These are phyloP conservation scores for Trichoderma sp. DNA, from an alignment of 2,329 filamentous ascomycete species.

Conservation along the genomic window DNA sequence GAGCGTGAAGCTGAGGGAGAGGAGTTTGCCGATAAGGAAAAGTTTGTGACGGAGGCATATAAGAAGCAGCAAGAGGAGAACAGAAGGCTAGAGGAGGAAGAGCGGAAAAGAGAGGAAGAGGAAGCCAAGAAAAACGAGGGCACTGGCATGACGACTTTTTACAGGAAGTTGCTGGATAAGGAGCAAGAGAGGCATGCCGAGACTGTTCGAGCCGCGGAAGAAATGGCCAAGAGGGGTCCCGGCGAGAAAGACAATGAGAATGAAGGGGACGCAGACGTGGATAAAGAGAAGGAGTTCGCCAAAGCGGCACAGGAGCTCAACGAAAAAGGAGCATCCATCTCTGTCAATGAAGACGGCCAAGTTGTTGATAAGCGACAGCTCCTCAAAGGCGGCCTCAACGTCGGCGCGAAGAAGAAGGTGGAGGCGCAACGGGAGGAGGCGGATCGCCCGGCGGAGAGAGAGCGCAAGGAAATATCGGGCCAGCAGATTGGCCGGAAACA, in stretches of 20 bases:
- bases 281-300: constrained; percentile 59
- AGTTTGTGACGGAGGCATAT: constrained; percentile 83
- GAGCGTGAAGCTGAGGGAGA: constrained; percentile 81
- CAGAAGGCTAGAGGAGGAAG: constrained; percentile 68
- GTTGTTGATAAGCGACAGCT: constrained; percentile 84
- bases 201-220: constrained; percentile 66
- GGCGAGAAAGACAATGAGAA: constrained; percentile 32
- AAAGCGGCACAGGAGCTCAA: constrained; percentile 70
- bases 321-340: constrained; percentile 60
- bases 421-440: constrained; percentile 32
- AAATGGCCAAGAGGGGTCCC: constrained; percentile 48
- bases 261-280: constrained; percentile 42
- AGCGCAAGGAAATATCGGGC: constrained; percentile 44
- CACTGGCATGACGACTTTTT: constrained; percentile 77
- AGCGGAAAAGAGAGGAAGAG: constrained; percentile 64
- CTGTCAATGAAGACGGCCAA: constrained; percentile 79
- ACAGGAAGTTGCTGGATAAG: constrained; percentile 70
- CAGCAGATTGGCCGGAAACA: constrained; percentile 55
- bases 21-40: constrained; percentile 79
- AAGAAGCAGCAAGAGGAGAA: constrained; percentile 80
- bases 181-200: constrained; percentile 71
- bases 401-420: constrained; percentile 64
- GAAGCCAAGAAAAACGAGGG: constrained; percentile 63
- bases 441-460: constrained; percentile 33
- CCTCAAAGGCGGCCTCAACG: constrained; percentile 73